Percentiles rank a stretch among this genome's conserved stretches.
Evolutionary conservation across 1,284 basidiomycete genomes (phyloP).

Genomic region (Austropuccinia psidii): DNA sequence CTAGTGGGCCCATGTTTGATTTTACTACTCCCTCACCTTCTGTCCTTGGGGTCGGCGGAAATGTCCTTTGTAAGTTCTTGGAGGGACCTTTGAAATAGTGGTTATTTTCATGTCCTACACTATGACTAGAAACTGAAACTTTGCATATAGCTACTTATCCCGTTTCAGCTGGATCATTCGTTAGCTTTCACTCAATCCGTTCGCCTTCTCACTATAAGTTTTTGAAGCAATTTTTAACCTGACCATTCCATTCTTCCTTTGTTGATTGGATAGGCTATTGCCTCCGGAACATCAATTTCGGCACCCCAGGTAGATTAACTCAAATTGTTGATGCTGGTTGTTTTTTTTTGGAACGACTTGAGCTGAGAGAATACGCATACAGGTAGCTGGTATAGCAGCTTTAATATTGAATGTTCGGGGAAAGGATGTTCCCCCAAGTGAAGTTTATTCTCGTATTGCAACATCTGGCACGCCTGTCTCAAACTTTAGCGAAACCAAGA

Average conservation of each 20-base stretch:
- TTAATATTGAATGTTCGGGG: constrained; percentile 18
- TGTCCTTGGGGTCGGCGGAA: constrained; percentile 33
- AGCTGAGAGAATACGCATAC: background rate
- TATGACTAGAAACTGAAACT: background rate
- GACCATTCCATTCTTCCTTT: background rate
- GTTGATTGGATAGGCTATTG: constrained; percentile 13
- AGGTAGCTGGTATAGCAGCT: constrained; percentile 36
- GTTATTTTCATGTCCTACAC: background rate
- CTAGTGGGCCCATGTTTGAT: constrained; percentile 35
- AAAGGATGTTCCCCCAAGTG: constrained; percentile 16
- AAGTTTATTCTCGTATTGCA: constrained; percentile 16
- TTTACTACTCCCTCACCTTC: constrained; percentile 22
- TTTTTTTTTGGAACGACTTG: background rate
- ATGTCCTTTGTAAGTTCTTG: constrained; percentile 27
- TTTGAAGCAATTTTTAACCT: background rate
- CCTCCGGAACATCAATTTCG: constrained; percentile 33
- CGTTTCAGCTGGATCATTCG: constrained; percentile 15
- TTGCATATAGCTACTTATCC: constrained; percentile 32
- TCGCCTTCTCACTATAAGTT: background rate
- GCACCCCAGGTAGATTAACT: constrained; percentile 13
- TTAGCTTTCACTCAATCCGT: constrained; percentile 17
- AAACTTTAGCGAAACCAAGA: constrained; percentile 21
- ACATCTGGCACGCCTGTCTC: constrained; percentile 20
- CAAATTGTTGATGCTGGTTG: background rate
- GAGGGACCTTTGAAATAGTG: background rate